Evolutionary conservation across 2,329 filamentous ascomycete genomes (phyloP).

Genomic region (Pseudogymnoascus verrucosus): DNA sequence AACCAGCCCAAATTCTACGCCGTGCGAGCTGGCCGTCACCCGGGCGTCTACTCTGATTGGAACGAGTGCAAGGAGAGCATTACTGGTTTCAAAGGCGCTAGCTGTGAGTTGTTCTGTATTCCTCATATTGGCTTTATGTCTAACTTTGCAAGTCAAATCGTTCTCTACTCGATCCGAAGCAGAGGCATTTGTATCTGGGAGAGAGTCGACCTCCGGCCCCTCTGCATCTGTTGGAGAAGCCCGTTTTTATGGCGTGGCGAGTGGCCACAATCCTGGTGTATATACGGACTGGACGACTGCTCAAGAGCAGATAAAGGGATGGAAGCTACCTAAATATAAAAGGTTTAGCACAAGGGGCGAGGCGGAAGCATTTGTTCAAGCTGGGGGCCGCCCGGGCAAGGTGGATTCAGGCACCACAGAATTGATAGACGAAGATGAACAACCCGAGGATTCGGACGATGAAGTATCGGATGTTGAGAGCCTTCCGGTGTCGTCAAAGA

Average conservation of each 20-base stretch:
- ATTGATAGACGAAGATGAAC: conserved; percentile 20
- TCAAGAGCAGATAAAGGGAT: conserved; percentile 64
- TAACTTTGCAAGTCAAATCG: conserved; percentile 54
- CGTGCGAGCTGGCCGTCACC: conserved; percentile 47
- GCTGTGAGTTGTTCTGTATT: conserved; percentile 47
- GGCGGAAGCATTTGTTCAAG: conserved; percentile 67
- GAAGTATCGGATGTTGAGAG: conserved; percentile 35
- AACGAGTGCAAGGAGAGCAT: conserved; percentile 54
- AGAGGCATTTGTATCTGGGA: conserved; percentile 65
- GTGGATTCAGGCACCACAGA: conserved; percentile 14
- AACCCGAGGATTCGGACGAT: conserved; percentile 27
- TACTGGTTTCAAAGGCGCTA: conserved; percentile 53
- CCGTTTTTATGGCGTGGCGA: conserved; percentile 52
- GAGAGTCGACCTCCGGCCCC: conserved; percentile 32
- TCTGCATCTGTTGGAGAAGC: conserved; percentile 29
- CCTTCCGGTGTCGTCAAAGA: not conserved
- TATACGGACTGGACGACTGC: conserved; percentile 62
- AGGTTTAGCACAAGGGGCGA: conserved; percentile 61
- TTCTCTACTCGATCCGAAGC: conserved; percentile 69
- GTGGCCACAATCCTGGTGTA: conserved; percentile 50
- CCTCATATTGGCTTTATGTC: not conserved
- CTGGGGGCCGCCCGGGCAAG: conserved; percentile 21
- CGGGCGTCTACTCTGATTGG: conserved; percentile 56
- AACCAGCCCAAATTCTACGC: conserved; percentile 49
- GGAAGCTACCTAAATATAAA: conserved; percentile 57